Conservation (phyloP, 768 basidiomycete species). For the Tylopilus sp. region DNA sequence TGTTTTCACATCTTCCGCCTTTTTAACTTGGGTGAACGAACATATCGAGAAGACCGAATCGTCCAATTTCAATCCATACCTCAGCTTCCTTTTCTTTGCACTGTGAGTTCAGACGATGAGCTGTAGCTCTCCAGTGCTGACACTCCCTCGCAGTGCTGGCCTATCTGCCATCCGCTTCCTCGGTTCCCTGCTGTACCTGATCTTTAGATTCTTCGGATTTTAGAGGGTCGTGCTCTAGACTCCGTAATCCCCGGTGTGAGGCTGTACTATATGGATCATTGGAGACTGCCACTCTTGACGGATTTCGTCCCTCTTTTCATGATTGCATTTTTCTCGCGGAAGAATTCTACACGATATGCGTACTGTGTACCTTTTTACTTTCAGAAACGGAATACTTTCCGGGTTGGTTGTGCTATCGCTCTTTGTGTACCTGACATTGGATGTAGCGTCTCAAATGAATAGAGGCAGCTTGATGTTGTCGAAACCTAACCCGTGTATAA, state of each 20-base stretch:
- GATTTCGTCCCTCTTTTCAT: background rate
- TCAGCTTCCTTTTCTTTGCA: constrained; percentile 74
- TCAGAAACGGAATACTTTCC: background rate
- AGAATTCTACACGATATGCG: constrained; percentile 8
- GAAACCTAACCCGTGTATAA: no score
- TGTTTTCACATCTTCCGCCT: constrained; percentile 72
- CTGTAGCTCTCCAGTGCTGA: constrained; percentile 2
- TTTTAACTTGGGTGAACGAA: constrained; percentile 65
- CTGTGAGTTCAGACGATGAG: constrained; percentile 36
- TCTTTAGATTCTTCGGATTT: constrained; percentile 68
- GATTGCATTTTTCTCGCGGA: background rate
- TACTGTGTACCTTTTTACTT: constrained; percentile 13
- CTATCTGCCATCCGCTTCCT: constrained; percentile 78
- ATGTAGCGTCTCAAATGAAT: background rate
- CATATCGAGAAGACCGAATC: constrained; percentile 50
- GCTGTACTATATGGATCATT: constrained; percentile 6
- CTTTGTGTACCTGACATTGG: constrained; percentile 1
- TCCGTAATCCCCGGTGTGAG: background rate
- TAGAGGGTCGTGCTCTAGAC: constrained; percentile 28
- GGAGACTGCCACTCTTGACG: background rate
- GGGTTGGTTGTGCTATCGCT: background rate
- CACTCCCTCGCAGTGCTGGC: constrained; percentile 51
- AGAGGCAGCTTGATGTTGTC: constrained; percentile 11
- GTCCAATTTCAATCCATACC: constrained; percentile 83
- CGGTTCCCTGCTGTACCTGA: constrained; percentile 74